These are phyloP conservation scores for Rhizopus stolonifer DNA, from an alignment of 371 early-diverging fungal species.

Conservation along the genomic window DNA sequence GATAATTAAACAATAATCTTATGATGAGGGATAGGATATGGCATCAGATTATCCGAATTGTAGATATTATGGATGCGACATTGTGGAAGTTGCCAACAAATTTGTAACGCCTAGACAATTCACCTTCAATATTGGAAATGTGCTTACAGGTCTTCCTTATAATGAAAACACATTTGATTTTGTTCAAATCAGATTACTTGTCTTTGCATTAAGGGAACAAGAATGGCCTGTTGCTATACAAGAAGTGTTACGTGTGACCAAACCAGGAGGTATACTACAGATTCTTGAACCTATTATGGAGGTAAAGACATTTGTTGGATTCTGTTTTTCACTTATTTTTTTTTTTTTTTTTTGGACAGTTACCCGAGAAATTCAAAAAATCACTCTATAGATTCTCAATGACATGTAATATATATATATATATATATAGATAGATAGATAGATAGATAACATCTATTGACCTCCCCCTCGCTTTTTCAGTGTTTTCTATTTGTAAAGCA, in stretches of 20 bases:
- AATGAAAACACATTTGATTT: slow-evolving; percentile 29
- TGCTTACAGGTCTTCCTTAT: slow-evolving; percentile 18
- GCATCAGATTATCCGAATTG: slow-evolving; percentile 34
- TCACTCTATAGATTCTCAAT: background rate
- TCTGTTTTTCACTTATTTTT: no score
- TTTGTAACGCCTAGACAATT: slow-evolving; percentile 11
- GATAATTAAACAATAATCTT: slow-evolving; percentile 1
- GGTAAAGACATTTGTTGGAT: background rate
- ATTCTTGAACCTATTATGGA: slow-evolving; percentile 24
- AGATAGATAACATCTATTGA: no score
- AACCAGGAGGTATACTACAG: slow-evolving; percentile 49
- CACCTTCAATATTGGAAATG: slow-evolving; percentile 22
- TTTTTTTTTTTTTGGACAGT: no score
- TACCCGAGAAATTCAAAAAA: no score
- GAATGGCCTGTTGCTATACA: slow-evolving; percentile 29
- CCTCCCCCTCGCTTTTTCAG: no score
- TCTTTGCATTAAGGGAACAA: slow-evolving; percentile 37
- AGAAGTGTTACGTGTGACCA: slow-evolving; percentile 50
- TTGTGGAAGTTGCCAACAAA: slow-evolving; percentile 9
- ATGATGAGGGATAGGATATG: slow-evolving; percentile 24
- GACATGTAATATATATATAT: background rate
- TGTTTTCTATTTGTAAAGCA: background rate
- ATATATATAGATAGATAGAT: no score
- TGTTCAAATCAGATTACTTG: slow-evolving; percentile 46
- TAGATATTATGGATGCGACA: slow-evolving; percentile 31